Base-by-base conservation (phyloP, 768 basidiomycete species). In the Crucibulum laeve region DNA sequence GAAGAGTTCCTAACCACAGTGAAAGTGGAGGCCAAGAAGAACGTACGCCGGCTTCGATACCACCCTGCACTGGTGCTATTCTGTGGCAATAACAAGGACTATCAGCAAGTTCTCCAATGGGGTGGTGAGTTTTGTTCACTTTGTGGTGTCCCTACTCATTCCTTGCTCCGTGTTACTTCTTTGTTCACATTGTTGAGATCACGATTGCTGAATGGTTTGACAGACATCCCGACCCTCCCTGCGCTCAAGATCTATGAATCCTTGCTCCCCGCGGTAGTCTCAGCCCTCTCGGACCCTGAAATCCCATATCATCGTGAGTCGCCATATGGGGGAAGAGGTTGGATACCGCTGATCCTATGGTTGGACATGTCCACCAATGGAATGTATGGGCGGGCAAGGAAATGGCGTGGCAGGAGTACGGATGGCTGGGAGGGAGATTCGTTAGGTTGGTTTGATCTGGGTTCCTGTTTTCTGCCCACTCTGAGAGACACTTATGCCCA, bases 361-460 rank as follows among this genome's bases (percentile, higher is more conserved):
- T 87, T 24, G 92, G 92, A 0, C 91, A 96, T 59, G 70, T 93
- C 8, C 91, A 93, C 54, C 89, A 92, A 53, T 93, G 77, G 79
- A 73, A 82, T 50, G 65, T 85, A n/a, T 84, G 82, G 76, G 76
- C 74, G 17, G 77, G 77, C 1, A 67, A 72, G 26, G 80, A 84
- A 50, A 65, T 75, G 17, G 76, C 77, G 8, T 84, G 80, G 60
- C 72, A 79, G 38, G 71, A 80, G 35, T 83, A 82, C 64, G 76
- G 81, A 49, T 65, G 67, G 18, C 65, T 81, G 4, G 76, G 77
- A 0, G 84, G 80, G 5, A 71, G 81, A 7, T 85, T 81, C 52
- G 75, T 87, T 47, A 76, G 70, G 72, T 77, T 40, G n/a, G 53
- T 40, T 13, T 25, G 19, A 8, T 37, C 25, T 14, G 11, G 18